phyloP scores from a whole-genome alignment of 169 alveolate genomes.

The Plasmodium billcollinsi region DNA sequence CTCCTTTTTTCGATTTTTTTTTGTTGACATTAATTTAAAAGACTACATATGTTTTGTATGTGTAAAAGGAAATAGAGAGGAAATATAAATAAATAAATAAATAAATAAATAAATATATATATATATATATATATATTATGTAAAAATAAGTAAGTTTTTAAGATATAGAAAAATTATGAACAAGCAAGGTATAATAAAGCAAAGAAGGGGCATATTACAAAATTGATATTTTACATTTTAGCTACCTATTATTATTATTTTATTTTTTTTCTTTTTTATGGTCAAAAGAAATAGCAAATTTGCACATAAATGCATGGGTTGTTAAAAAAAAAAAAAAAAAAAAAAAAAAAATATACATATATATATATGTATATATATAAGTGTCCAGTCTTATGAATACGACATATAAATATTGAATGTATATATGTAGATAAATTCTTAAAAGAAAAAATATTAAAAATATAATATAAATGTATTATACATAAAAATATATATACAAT shows the following conservation, averaged over 20 bases:
- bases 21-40: too few species aligned
- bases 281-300: constrained; percentile 1
- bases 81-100: too few species aligned
- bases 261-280: constrained; percentile 4
- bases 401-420: constrained; percentile 26
- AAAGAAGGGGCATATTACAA: background rate
- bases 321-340: constrained; percentile 7
- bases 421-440: constrained; percentile 42
- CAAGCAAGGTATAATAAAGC: constrained; percentile 15
- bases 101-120: too few species aligned
- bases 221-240: background rate
- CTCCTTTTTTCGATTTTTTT: too few species aligned
- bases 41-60: too few species aligned
- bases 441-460: constrained; percentile 1
- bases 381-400: constrained; percentile 12
- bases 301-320: constrained; percentile 68
- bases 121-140: background rate
- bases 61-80: too few species aligned
- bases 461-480: too few species aligned
- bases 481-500: too few species aligned
- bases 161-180: constrained; percentile 28
- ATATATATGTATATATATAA: background rate
- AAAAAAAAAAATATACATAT: background rate
- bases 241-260: constrained; percentile 20
- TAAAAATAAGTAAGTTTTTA: background rate